These are phyloP conservation scores for Acer negundo DNA, from an alignment of 345 rosid species.

Conservation along the genomic window DNA sequence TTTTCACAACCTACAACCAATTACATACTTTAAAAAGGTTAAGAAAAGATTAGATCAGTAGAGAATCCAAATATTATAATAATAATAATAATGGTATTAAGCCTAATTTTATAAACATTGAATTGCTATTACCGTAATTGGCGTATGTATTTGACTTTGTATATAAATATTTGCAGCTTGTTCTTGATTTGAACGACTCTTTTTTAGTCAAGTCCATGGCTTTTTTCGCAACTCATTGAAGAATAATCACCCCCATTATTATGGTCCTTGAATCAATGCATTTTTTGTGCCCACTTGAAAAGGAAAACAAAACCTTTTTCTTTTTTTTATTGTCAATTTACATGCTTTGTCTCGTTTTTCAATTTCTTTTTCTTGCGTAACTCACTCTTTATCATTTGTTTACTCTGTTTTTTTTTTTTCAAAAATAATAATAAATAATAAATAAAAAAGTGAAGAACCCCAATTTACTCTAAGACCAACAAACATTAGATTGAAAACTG, in stretches of 20 bases:
- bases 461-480: neutral
- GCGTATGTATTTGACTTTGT: neutral
- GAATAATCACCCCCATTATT: neutral
- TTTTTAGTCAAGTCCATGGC: neutral
- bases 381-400: neutral
- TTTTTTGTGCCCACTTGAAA: neutral
- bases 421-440: neutral
- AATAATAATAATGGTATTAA: too few relatives aligned
- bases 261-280: neutral
- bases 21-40: too few relatives aligned
- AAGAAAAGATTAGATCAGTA: too few relatives aligned
- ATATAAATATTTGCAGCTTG: too few relatives aligned
- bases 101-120: neutral
- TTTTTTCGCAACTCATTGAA: neutral
- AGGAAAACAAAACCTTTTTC: too few relatives aligned
- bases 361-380: neutral
- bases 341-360: neutral
- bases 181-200: neutral
- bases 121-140: neutral
- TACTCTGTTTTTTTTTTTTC: neutral
- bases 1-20: too few relatives aligned
- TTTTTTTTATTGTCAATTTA: neutral
- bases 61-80: too few relatives aligned
- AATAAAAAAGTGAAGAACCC: neutral
- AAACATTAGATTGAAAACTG: neutral